phyloP scores from a whole-genome alignment of 257 asterid genomes.

The Solanum chilense region DNA sequence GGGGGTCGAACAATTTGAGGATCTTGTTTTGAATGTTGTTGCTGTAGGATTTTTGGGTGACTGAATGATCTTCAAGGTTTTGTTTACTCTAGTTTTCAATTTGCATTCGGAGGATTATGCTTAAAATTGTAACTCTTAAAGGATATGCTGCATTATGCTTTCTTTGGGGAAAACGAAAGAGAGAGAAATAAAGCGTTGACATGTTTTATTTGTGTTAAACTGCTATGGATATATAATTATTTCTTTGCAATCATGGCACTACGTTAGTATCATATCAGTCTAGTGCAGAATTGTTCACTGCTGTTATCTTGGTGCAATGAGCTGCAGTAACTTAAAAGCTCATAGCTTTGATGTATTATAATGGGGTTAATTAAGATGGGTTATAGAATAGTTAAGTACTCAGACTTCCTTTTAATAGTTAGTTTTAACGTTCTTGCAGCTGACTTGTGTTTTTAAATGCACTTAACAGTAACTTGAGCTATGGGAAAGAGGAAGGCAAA shows the following conservation, averaged over 20 bases:
- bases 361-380: not conserved
- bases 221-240: not conserved
- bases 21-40: not conserved
- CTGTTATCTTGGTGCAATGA: not conserved
- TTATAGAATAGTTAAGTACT: not conserved
- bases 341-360: not conserved
- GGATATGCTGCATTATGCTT: not conserved
- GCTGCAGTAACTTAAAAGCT: not conserved
- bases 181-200: not conserved
- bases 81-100: not conserved
- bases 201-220: not conserved
- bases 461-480: not conserved
- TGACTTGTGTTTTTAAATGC: not conserved
- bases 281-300: not conserved
- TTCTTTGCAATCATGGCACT: not conserved
- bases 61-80: not conserved
- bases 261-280: not conserved
- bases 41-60: not conserved
- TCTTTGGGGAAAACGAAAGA: not conserved
- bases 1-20: not conserved
- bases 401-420: not conserved
- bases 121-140: not conserved
- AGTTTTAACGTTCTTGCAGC: not conserved
- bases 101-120: not conserved
- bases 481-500: slow-evolving; percentile 15